Evolutionary conservation across 352 stramenopile species (phyloP), one percentile per base, ranked within the genome.

Genomic region (Pythium insidiosum): DNA sequence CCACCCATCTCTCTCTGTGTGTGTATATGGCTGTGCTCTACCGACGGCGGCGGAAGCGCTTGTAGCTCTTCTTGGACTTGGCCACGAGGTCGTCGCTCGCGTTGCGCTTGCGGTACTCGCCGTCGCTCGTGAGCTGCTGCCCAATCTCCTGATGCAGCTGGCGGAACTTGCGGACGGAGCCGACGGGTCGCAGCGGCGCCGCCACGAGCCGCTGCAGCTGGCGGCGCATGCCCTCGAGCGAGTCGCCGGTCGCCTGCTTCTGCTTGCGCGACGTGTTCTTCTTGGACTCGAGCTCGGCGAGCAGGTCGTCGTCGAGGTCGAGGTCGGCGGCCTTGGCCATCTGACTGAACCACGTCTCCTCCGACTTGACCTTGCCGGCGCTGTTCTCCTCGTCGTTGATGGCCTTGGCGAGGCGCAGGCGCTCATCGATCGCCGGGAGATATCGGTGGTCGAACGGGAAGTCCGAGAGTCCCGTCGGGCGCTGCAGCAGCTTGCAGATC

Each of bases 401-500:
- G 28, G 52, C 68, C 61, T 88, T 87, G 26, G 78, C 81, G 19
- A 93, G 68, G 11, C 78, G 77, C 53, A 93, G 55, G 18, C 78
- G 81, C 50, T 87, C 77, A 36, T 93, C 78, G 25, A 93, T 70
- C 6, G 64, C 47, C 25, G 71, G 69, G 46, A 89, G 28, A 43
- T 75, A 93, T 2, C 80, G 77, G 47, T 93, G 81, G 34, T 93
- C 78, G 28, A 93, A 86, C 4, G 77, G 77, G 29, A 93, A 93
- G 13, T 87, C 63, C 1, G 81, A 80, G 7, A 93, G 59, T 5
- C 81, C 81, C 16, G 78, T 89, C 2, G 81, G 81, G 12, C 81
- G 73, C 49, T 91, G 73, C 34, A 93, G 57, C 62, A 93, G 77
- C 48, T 88, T 88, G 59, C 81, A 93, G 48, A 93, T 93, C 53